phyloP scores from a whole-genome alignment of 495 filamentous ascomycete species.

The Hyphodiscus hymeniophilus region DNA sequence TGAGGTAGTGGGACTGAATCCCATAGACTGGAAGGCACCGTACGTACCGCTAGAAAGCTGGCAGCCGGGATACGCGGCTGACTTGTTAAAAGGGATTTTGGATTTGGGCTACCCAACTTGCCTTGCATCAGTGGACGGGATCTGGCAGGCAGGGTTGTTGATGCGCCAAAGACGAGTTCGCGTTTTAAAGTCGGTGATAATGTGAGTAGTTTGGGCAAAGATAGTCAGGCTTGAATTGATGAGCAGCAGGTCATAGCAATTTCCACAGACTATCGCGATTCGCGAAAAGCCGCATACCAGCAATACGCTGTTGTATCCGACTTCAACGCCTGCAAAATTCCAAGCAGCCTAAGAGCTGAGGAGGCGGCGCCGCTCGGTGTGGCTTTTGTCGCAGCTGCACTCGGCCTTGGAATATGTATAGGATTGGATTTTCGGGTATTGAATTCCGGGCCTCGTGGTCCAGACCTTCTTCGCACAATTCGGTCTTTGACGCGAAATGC shows the following conservation, averaged over 20 bases:
- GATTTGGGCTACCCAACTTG: slow-evolving; percentile 54
- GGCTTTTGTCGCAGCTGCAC: slow-evolving; percentile 50
- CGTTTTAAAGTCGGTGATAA: slow-evolving; percentile 46
- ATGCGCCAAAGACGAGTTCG: slow-evolving; percentile 31
- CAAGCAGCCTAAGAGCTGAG: slow-evolving; percentile 35
- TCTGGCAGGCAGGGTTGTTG: slow-evolving; percentile 48
- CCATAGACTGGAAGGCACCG: slow-evolving; percentile 68
- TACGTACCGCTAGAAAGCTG: slow-evolving; percentile 30
- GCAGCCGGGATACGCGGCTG: background rate
- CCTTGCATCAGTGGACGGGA: slow-evolving; percentile 64
- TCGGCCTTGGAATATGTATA: slow-evolving; percentile 53
- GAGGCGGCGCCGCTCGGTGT: slow-evolving; percentile 54
- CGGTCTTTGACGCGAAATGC: slow-evolving; percentile 26
- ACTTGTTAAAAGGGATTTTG: slow-evolving; percentile 42
- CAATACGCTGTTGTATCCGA: slow-evolving; percentile 55
- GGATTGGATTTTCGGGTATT: slow-evolving; percentile 47
- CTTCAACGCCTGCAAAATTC: slow-evolving; percentile 55
- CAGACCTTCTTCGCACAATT: slow-evolving; percentile 42
- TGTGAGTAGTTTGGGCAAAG: slow-evolving; percentile 24
- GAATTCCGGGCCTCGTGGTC: slow-evolving; percentile 32
- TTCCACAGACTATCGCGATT: slow-evolving; percentile 65
- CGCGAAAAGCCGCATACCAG: slow-evolving; percentile 60
- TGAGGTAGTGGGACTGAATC: slow-evolving; percentile 57
- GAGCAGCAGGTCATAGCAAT: slow-evolving; percentile 42
- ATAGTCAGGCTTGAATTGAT: background rate